Conservation (phyloP, 768 basidiomycete species). For the Russula olivacea region DNA sequence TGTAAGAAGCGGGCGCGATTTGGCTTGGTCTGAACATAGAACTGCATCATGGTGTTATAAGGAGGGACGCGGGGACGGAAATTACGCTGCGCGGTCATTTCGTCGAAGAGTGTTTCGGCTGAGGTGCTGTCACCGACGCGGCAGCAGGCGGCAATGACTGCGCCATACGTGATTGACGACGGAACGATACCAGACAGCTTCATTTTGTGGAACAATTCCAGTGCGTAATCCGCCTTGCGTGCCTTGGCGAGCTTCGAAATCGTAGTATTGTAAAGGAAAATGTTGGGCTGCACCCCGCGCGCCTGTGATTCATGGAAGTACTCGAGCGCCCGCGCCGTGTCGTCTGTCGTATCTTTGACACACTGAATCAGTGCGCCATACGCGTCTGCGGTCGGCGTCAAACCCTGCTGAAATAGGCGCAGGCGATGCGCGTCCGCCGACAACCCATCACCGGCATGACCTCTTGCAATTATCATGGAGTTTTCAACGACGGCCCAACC, state of each 20-base stretch:
- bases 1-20: constrained; percentile 69
- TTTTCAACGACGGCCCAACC: constrained; percentile 82
- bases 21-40: constrained; percentile 87
- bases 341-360: constrained; percentile 93
- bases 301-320: constrained; percentile 75
- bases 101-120: constrained; percentile 76
- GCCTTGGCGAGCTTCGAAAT: constrained; percentile 95
- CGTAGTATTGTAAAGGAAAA: constrained; percentile 94
- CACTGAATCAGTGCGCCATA: constrained; percentile 86
- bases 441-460: constrained; percentile 74
- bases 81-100: constrained; percentile 68
- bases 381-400: constrained; percentile 78
- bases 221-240: constrained; percentile 83
- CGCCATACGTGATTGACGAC: constrained; percentile 89
- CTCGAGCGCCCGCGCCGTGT: constrained; percentile 78
- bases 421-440: constrained; percentile 74
- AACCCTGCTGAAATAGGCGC: constrained; percentile 70
- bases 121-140: constrained; percentile 82
- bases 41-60: constrained; percentile 98
- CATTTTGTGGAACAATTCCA: constrained; percentile 87
- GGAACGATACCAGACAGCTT: constrained; percentile 56
- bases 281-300: constrained; percentile 66
- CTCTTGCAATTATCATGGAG: constrained; percentile 81
- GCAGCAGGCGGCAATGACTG: constrained; percentile 89
- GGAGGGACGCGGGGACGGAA: constrained; percentile 91